phyloP scores from a whole-genome alignment of 768 basidiomycete species.

The Imleria badia region DNA sequence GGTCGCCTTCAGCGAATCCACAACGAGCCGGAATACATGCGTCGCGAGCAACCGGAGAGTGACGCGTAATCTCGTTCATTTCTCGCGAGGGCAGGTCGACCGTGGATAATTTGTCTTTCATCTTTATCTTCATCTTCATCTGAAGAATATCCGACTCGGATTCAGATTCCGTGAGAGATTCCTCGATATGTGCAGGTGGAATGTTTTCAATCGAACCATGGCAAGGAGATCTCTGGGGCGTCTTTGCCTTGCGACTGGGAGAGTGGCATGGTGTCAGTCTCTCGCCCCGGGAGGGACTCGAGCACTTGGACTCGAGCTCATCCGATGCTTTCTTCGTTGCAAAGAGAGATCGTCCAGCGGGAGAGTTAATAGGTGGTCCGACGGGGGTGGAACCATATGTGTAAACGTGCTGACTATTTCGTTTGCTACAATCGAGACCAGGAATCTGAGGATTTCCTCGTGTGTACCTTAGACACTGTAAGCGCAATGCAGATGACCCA shows the following conservation, averaged over 20 bases:
- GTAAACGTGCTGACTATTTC: background rate
- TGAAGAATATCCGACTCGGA: slow-evolving; percentile 23
- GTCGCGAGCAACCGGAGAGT: background rate
- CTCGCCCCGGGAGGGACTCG: background rate
- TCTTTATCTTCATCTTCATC: slow-evolving; percentile 8
- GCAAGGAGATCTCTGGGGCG: background rate
- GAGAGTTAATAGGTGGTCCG: slow-evolving; percentile 1
- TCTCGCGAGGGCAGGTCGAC: background rate
- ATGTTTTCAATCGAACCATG: slow-evolving; percentile 7
- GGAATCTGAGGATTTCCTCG: background rate
- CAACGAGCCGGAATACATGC: background rate
- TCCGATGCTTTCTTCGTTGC: slow-evolving; percentile 2
- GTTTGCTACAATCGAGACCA: background rate
- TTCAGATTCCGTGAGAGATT: slow-evolving; percentile 33
- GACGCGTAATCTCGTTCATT: background rate
- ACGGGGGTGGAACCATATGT: slow-evolving; percentile 2
- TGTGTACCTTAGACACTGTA: slow-evolving; percentile 7
- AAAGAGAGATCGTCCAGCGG: background rate
- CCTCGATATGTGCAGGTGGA: slow-evolving; percentile 14
- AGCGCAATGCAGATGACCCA: background rate
- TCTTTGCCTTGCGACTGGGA: slow-evolving; percentile 1
- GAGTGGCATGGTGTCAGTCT: background rate
- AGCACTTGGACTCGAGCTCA: background rate
- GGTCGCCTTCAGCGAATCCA: background rate
- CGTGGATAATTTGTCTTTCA: background rate